Base-by-base conservation (phyloP, 1,139 yeast species). In the Pneumocystis sp. region DNA sequence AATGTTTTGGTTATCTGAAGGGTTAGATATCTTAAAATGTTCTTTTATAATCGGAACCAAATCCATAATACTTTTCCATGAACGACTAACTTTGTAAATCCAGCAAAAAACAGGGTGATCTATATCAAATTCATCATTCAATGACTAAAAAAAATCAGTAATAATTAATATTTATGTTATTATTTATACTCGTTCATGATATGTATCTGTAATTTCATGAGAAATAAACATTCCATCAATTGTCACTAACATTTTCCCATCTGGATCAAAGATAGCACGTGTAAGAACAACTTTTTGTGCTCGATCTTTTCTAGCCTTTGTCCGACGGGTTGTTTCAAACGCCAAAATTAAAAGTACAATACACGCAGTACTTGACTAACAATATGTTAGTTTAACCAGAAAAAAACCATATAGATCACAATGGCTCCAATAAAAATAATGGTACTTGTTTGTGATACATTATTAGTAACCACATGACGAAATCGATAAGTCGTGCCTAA, bases 271-370 rank as follows among this genome's bases (percentile, higher is more conserved):
- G 21, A 64, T 35, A 25, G 63, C 64, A 35, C 61, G 42, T 17
- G 66, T 61, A 25, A 64, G 45, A 29, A 37, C 37, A n/a, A 64
- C 66, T 56, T 64, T 50, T 50, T 63, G 39, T 19, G 66, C 66
- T 37, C 66, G 63, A 21, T 35, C 59, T 50, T 34, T 35, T n/a
- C 56, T 40, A 45, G 42, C 66, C 7, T 44, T 31, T 31, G 31
- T 31, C 37, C 61, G 60, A 31, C 42, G 31, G 5, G 61, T 44
- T 21, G 44, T 21, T n/a, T n/a, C 44, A 17, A 37, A 63, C 7
- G 60, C 12, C 31, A n/a, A 3, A 21, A 17, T 63, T 21, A 64
- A 31, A 15, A 64, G 21, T 42, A 37, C 21, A 17, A 63, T 15
- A 21, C 66, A 64, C n/a, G 66, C 61, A 6, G 61, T 1, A 12